Base-by-base conservation (phyloP, 352 stramenopile genomes). In the Globisporangium alternatum region DNA sequence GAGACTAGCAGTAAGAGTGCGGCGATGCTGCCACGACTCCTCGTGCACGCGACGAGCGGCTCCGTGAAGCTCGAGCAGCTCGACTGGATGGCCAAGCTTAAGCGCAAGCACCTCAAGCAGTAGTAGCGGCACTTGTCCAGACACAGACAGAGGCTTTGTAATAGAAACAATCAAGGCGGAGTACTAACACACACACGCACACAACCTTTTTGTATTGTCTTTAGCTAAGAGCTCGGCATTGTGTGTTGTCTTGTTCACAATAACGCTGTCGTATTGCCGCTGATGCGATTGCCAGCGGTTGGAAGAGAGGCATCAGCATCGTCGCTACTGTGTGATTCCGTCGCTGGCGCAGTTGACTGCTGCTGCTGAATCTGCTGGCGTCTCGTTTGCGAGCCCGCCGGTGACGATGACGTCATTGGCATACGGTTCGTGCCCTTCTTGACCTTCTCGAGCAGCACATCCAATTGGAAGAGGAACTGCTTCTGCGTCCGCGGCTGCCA, bases 11-110 rank as follows among this genome's bases (percentile, higher is more conserved):
- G 30, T 25, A 64, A 72, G 1, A 51, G 67, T 31, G 43, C 64
- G 3, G 21, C 47, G 12, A 64, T 66, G 33, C 35, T 48, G 6
- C 67, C 79, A 39, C 63, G 71, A 13, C 68, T 87, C 15, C 74
- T 89, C 57, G 80, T 86, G 37, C 80, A 89, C 53, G 65, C 80
- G 1, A 60, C 73, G 25, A 75, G 65, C 33, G 80, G 77, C 35
- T 57, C 69, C 8, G 78, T 89, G 21, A 68, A 54, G 30, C 65
- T 83, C 33, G 72, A 83, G 44, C 84, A 93, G 62, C 69, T 91
- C 12, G 80, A 86, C 65, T 93, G 82, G 84, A 93, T 91, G 80
- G 80, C 78, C 41, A 90, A 93, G 62, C 73, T 93, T 65, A 90
- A 90, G 64, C 79, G 78, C 60, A 89, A 90, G 59, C 76, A 90